Evolutionary conservation across 352 stramenopile species (phyloP).

Genomic region (Phytophthora uliginosa): DNA sequence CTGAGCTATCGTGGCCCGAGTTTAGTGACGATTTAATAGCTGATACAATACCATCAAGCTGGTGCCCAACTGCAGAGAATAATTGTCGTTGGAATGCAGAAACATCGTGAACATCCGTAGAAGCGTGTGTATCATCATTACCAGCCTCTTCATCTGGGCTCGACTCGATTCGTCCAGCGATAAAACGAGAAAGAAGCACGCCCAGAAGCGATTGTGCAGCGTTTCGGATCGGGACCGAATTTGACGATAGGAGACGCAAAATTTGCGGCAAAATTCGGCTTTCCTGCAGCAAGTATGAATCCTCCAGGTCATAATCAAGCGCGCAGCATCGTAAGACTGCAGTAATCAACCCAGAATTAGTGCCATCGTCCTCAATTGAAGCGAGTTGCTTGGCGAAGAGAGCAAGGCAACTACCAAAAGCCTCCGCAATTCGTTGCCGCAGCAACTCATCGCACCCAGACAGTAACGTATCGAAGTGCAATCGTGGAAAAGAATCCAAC

Average conservation of each 20-base stretch:
- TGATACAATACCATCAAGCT: slow-evolving; percentile 66
- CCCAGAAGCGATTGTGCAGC: slow-evolving; percentile 67
- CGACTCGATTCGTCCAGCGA: slow-evolving; percentile 42
- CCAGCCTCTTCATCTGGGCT: slow-evolving; percentile 19
- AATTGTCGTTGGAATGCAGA: slow-evolving; percentile 76
- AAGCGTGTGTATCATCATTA: slow-evolving; percentile 6
- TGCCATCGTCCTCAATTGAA: slow-evolving; percentile 28
- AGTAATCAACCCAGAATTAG: slow-evolving; percentile 45
- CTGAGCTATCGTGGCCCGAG: slow-evolving; percentile 1
- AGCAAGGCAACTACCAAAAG: slow-evolving; percentile 56
- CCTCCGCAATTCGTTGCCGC: slow-evolving; percentile 56
- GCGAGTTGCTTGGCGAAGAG: slow-evolving; percentile 45
- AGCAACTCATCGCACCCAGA: slow-evolving; percentile 61
- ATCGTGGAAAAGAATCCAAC: slow-evolving; percentile 31
- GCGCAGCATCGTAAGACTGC: slow-evolving; percentile 62
- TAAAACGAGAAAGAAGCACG: slow-evolving; percentile 73
- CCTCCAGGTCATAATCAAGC: slow-evolving; percentile 83
- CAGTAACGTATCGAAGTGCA: slow-evolving; percentile 71
- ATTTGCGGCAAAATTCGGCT: slow-evolving; percentile 68
- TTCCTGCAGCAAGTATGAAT: slow-evolving; percentile 77
- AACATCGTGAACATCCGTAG: slow-evolving; percentile 40
- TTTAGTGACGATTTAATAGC: slow-evolving; percentile 22
- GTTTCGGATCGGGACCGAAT: slow-evolving; percentile 51
- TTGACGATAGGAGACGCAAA: slow-evolving; percentile 59
- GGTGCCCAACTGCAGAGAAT: slow-evolving; percentile 71